Conservation (phyloP, 257 asterid species). For the Parsonsia alboflavescens region DNA sequence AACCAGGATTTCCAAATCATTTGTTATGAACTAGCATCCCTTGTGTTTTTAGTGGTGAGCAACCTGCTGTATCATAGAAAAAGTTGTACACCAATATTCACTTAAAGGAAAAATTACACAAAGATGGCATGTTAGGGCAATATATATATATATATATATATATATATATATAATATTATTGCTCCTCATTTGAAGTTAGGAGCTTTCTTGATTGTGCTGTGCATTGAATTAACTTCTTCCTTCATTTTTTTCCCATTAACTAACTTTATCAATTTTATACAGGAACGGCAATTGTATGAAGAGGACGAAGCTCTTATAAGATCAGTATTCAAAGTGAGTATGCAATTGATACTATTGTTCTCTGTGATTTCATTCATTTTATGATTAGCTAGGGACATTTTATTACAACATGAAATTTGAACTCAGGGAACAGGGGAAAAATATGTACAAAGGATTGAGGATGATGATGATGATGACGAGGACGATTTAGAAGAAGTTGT, state of each 20-base stretch:
- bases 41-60: neutral
- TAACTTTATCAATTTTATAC: neutral
- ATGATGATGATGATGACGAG: conserved; percentile 53
- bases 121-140: neutral
- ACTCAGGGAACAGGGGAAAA: conserved; percentile 44
- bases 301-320: conserved; percentile 74
- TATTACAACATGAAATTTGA: conserved; percentile 2
- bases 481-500: conserved; percentile 23
- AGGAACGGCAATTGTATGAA: conserved; percentile 60
- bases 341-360: neutral
- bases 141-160: no score
- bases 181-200: neutral
- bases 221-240: no score
- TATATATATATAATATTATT: no score
- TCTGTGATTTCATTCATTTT: conserved; percentile 3
- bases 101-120: neutral
- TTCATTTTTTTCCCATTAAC: neutral
- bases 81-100: neutral
- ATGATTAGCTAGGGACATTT: neutral
- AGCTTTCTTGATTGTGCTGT: neutral
- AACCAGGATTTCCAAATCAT: neutral
- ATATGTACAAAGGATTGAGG: conserved; percentile 48
- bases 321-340: conserved; percentile 49
- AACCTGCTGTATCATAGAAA: neutral
- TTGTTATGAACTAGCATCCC: neutral